Evolutionary conservation across 495 filamentous ascomycete species (phyloP).

Genomic region (Penicillium canariense): DNA sequence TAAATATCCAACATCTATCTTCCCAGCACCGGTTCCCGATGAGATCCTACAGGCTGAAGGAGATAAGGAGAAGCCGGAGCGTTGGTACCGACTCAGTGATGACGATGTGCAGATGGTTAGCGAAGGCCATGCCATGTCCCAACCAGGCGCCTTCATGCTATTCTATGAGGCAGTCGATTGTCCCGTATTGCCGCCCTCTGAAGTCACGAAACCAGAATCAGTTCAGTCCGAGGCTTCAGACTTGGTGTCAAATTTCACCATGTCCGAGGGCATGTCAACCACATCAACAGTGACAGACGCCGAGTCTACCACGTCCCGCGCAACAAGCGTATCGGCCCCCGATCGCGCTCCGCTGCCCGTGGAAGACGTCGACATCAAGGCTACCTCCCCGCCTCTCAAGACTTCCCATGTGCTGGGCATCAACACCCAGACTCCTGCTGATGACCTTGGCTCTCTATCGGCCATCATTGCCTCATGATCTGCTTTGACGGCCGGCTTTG

Average conservation of each 20-base stretch:
- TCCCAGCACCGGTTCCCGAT: constrained; percentile 38
- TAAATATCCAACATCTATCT: constrained; percentile 51
- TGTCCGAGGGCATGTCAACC: constrained; percentile 33
- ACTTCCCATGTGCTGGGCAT: not conserved
- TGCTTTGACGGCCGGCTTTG: not conserved
- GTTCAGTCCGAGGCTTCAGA: constrained; percentile 15
- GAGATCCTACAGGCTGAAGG: constrained; percentile 36
- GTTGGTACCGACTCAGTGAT: constrained; percentile 87
- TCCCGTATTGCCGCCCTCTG: not conserved
- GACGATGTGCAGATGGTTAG: constrained; percentile 72
- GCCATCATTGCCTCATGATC: constrained; percentile 13
- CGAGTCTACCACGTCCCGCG: constrained; percentile 31
- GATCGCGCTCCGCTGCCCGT: constrained; percentile 12
- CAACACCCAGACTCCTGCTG: not conserved
- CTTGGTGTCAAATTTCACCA: constrained; percentile 23
- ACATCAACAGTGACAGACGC: constrained; percentile 32
- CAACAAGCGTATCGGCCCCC: constrained; percentile 35
- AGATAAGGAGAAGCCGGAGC: constrained; percentile 38
- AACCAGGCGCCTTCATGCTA: constrained; percentile 92
- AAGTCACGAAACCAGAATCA: not conserved
- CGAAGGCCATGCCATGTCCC: constrained; percentile 69
- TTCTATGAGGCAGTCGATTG: constrained; percentile 71
- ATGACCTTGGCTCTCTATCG: constrained; percentile 2
- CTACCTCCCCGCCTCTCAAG: constrained; percentile 1
- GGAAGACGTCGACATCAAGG: constrained; percentile 7